Evolutionary conservation across 2,329 filamentous ascomycete genomes (phyloP).

Genomic region (Alternaria novae-zelandiae): DNA sequence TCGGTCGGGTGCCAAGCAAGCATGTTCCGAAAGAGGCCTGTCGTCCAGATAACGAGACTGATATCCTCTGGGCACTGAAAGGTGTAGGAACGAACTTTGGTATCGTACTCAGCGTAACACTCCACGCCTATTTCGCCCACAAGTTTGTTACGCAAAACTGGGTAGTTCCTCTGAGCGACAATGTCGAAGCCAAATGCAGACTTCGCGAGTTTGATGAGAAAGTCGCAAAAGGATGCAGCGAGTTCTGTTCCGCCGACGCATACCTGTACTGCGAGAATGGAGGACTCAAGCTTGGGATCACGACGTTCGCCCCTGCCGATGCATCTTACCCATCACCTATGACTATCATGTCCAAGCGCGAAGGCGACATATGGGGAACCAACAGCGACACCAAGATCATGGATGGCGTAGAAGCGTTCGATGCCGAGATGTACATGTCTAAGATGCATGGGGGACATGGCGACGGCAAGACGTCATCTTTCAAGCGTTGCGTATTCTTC

Average conservation of each 20-base stretch:
- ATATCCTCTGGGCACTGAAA: slow-evolving; percentile 64
- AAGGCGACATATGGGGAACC: slow-evolving; percentile 33
- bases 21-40: slow-evolving; percentile 52
- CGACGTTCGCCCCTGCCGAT: slow-evolving; percentile 51
- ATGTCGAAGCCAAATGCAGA: slow-evolving; percentile 40
- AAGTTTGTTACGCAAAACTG: slow-evolving; percentile 46
- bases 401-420: slow-evolving; percentile 61
- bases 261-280: slow-evolving; percentile 61
- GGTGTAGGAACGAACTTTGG: slow-evolving; percentile 67
- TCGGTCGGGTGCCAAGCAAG: slow-evolving; percentile 60
- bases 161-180: slow-evolving; percentile 33
- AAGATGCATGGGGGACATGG: slow-evolving; percentile 65
- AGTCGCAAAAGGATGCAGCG: slow-evolving; percentile 51
- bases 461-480: slow-evolving; percentile 66
- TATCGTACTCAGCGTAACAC: slow-evolving; percentile 61
- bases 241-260: slow-evolving; percentile 58
- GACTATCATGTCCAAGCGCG: neutral
- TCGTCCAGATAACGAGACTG: slow-evolving; percentile 56
- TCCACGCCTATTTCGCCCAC: slow-evolving; percentile 55
- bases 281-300: slow-evolving; percentile 60
- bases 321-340: slow-evolving; percentile 6
- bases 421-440: slow-evolving; percentile 67
- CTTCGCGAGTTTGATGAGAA: slow-evolving; percentile 52
- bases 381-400: slow-evolving; percentile 46
- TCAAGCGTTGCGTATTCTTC: slow-evolving; percentile 70